Conservation (phyloP, 768 basidiomycete genomes). For the Dacryopinax spathularia region DNA sequence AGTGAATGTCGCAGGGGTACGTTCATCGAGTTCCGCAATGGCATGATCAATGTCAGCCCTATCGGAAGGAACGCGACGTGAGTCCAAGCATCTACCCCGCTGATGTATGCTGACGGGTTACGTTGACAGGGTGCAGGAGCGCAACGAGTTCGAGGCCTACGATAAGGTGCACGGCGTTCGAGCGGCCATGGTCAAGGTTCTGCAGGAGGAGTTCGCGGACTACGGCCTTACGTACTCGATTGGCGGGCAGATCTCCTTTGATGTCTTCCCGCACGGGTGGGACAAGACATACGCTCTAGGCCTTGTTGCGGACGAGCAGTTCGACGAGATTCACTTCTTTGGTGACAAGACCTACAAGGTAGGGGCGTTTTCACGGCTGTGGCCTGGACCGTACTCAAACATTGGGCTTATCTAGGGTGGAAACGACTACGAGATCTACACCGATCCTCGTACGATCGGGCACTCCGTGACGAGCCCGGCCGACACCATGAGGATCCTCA, state of each 20-base stretch:
- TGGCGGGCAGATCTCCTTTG: conserved; percentile 93
- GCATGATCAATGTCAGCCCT: conserved; percentile 96
- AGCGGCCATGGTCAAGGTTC: conserved; percentile 56
- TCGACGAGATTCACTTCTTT: conserved; percentile 94
- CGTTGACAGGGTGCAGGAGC: conserved; percentile 55
- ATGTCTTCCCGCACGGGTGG: conserved; percentile 84
- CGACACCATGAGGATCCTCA: conserved; percentile 57
- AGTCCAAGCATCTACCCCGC: conserved; percentile 22
- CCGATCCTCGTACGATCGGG: conserved; percentile 69
- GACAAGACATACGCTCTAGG: conserved; percentile 86
- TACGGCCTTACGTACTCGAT: conserved; percentile 81
- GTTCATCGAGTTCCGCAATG: conserved; percentile 90
- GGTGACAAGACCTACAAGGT: conserved; percentile 83
- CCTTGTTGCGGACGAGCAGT: conserved; percentile 70
- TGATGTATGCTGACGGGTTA: background rate
- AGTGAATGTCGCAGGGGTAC: conserved; percentile 50
- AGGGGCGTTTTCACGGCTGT: conserved; percentile 7
- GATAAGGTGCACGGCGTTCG: conserved; percentile 76
- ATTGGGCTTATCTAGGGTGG: conserved; percentile 49
- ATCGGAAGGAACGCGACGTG: conserved; percentile 92
- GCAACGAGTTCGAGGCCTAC: conserved; percentile 58
- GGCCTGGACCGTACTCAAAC: background rate
- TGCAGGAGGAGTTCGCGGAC: conserved; percentile 70
- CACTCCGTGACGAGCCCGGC: conserved; percentile 62
- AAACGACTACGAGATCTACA: conserved; percentile 86